Conservation (phyloP, 352 stramenopile species). For the Globisporangium echinulatum region DNA sequence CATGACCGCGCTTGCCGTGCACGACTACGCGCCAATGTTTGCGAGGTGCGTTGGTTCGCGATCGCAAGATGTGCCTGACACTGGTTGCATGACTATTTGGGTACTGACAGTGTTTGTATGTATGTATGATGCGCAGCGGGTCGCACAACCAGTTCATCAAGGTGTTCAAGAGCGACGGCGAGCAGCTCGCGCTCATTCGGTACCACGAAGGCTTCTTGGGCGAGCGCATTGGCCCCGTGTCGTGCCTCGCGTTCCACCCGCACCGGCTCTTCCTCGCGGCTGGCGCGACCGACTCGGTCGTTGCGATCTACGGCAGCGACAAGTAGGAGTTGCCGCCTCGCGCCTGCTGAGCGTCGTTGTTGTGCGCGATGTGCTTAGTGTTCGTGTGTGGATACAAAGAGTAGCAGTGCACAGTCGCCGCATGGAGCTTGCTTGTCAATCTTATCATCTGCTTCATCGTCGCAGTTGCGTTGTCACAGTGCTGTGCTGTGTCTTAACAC, state of each 20-base stretch:
- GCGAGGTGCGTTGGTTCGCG: slow-evolving; percentile 59
- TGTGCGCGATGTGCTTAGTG: too few species aligned
- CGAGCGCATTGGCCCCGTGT: slow-evolving; percentile 96
- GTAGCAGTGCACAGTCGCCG: too few species aligned
- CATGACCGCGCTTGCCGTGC: slow-evolving; percentile 95
- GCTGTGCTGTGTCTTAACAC: too few species aligned
- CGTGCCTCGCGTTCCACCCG: slow-evolving; percentile 96
- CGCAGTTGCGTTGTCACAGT: too few species aligned
- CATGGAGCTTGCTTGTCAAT: too few species aligned
- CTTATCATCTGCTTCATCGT: too few species aligned
- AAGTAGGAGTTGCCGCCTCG: slow-evolving; percentile 28
- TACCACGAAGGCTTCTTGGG: slow-evolving; percentile 97
- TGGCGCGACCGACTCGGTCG: slow-evolving; percentile 92
- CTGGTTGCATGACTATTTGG: too few species aligned
- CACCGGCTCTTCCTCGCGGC: slow-evolving; percentile 93
- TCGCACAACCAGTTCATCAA: slow-evolving; percentile 99
- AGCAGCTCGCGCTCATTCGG: slow-evolving; percentile 79
- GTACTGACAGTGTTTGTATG: too few species aligned
- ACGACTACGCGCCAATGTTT: slow-evolving; percentile 94
- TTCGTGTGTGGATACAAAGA: too few species aligned
- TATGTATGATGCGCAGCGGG: slow-evolving; percentile 43
- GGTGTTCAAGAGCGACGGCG: slow-evolving; percentile 89
- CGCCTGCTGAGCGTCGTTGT: too few species aligned
- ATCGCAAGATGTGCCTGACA: background rate
- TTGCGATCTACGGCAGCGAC: slow-evolving; percentile 90